phyloP scores from a whole-genome alignment of 371 early-diverging fungal species.

The Zychaea mexicana region DNA sequence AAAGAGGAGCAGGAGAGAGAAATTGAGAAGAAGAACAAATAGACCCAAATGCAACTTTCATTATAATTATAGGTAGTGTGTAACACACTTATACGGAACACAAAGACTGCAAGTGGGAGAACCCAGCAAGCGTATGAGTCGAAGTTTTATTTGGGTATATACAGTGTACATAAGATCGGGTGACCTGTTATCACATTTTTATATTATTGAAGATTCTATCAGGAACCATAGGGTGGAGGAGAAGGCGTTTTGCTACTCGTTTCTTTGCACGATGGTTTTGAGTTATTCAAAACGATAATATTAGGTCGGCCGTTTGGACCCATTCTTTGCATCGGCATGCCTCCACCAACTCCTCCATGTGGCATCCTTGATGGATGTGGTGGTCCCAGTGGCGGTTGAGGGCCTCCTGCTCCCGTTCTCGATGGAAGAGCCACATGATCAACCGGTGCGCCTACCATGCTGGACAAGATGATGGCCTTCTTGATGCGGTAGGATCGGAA shows the following conservation, averaged over 20 bases:
- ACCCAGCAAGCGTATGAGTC: neutral
- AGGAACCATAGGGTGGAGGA: neutral
- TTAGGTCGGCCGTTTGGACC: constrained; percentile 11
- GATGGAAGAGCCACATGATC: constrained; percentile 1
- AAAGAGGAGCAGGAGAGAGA: no score
- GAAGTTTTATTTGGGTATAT: neutral
- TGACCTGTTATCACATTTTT: neutral
- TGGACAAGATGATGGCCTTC: constrained; percentile 8
- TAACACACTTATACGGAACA: no score
- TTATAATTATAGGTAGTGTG: neutral
- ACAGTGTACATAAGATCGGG: neutral
- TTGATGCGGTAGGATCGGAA: constrained; percentile 21
- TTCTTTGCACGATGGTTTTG: constrained; percentile 16
- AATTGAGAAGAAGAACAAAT: no score
- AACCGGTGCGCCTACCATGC: constrained; percentile 2
- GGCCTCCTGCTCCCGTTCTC: neutral
- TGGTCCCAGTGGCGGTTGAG: neutral
- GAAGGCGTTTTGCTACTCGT: neutral
- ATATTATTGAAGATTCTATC: neutral
- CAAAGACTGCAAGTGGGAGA: no score
- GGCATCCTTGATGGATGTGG: neutral
- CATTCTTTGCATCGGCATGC: neutral
- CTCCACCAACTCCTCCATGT: neutral
- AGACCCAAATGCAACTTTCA: no score
- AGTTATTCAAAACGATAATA: constrained; percentile 28